Evolutionary conservation across 1,139 yeast genomes (phyloP).

Genomic region (Schizosaccharomyces versatilis): DNA sequence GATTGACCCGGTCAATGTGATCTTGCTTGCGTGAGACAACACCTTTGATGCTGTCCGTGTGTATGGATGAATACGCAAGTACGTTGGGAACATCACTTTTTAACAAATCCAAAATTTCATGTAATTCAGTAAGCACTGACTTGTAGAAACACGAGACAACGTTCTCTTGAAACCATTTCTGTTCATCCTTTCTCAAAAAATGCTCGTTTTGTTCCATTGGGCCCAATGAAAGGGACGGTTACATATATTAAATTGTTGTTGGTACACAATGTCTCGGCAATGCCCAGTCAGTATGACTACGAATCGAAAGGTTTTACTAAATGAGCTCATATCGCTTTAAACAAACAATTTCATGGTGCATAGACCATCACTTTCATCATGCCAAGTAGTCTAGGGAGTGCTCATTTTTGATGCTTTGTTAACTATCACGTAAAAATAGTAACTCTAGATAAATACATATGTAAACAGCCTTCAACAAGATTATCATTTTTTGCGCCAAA

Average conservation of each 20-base stretch:
- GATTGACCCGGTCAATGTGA: neutral
- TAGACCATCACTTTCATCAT: too few relatives aligned
- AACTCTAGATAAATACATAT: neutral
- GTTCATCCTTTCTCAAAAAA: neutral
- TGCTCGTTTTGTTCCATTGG: too few relatives aligned
- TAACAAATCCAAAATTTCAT: neutral
- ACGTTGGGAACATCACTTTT: neutral
- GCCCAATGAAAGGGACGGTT: too few relatives aligned
- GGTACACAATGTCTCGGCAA: too few relatives aligned
- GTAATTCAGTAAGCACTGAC: neutral
- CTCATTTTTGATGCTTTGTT: neutral
- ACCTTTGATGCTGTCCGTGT: neutral
- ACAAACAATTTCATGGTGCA: too few relatives aligned
- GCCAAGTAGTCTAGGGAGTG: too few relatives aligned
- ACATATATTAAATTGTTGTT: too few relatives aligned
- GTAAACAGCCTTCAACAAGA: neutral
- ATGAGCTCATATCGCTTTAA: too few relatives aligned
- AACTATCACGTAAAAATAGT: neutral
- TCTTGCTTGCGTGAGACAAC: neutral
- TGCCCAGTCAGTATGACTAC: too few relatives aligned
- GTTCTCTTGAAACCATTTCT: neutral
- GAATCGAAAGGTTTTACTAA: too few relatives aligned
- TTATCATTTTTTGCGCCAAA: neutral
- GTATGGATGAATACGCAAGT: neutral
- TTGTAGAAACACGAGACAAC: neutral